Base-by-base conservation (phyloP, 2,329 filamentous ascomycete species). In the Arthrobotrys conoides region DNA sequence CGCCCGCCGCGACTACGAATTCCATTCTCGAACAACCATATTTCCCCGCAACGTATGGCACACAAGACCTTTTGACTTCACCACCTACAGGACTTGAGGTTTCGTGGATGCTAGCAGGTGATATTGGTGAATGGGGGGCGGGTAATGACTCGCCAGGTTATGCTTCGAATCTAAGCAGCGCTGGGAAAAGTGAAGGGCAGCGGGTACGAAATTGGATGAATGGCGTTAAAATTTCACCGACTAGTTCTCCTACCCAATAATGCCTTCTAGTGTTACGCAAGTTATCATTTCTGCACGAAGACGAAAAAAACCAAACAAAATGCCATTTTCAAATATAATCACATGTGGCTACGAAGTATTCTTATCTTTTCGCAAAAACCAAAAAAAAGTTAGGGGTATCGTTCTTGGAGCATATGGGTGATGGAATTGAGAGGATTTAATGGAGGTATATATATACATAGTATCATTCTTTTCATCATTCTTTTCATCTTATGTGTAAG, bases 131-230 rank as follows among this genome's bases (percentile, higher is more conserved):
- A 24, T 76, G 72, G 72, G 49, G 46, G 10, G 30, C 46, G 27
- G 9, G 16, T 1, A 30, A 8, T 9, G 66, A 76, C 14, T 18
- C 59, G n/a, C 36, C 66, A 0, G 65, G 72, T 1, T 76, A 76
- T 27, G 20, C 22, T 6, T 76, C 72, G 4, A 53, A 61, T 20
- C 27, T 67, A 20, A 53, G 65, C 14, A 76, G 72, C n/a, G 33
- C 72, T 5, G 72, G 59, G 18, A 36, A 46, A 16, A 76, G 59
- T 20, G 65, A 76, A 41, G 72, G 65, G 33, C 33, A 22, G 44
- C 22, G 66, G 5, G 59, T 76, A 9, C 61, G 72, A n/a, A 76
- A 63, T 46, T 76, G 72, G 72, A 76, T 76, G 72, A 67, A 76
- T 24, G 57, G 59, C 4, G 53, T 76, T n/a, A 20, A 76, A 16